Conservation (phyloP, 148 eudicot genomes). For the Fagopyrum homotropicum region DNA sequence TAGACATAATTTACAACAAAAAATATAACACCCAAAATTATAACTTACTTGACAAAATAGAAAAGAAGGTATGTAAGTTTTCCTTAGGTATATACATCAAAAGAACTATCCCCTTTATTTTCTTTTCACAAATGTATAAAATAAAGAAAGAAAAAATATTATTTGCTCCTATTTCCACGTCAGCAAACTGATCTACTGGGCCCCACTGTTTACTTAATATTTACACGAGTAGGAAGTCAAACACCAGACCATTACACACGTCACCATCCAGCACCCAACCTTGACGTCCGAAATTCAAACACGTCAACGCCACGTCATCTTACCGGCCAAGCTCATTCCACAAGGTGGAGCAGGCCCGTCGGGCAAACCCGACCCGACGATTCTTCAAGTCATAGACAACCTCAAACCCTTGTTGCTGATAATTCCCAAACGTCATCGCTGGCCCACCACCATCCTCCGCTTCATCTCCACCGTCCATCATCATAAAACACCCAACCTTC, state of each 20-base stretch:
- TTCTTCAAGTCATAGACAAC: conserved; percentile 86
- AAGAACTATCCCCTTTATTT: neutral
- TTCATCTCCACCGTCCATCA: conserved; percentile 72
- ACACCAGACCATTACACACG: neutral
- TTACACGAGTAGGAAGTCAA: neutral
- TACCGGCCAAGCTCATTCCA: conserved; percentile 40
- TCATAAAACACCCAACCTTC: conserved; percentile 74
- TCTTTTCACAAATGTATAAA: neutral
- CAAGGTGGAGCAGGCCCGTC: conserved; percentile 59
- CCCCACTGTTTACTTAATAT: neutral
- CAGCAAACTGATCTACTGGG: neutral
- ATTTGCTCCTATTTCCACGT: neutral
- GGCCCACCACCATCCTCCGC: conserved; percentile 64
- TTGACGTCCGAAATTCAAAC: neutral
- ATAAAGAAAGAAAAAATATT: neutral
- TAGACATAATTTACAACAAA: too few species aligned
- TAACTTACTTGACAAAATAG: too few species aligned
- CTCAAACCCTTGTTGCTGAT: conserved; percentile 92
- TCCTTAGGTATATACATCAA: neutral
- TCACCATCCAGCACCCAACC: neutral
- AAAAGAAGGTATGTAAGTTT: too few species aligned
- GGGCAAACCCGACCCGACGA: conserved; percentile 74
- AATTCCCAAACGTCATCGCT: conserved; percentile 72
- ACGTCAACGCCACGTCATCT: neutral
- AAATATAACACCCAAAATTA: too few species aligned